Conservation (phyloP, 2,329 filamentous ascomycete genomes). For the Aureobasidium sp. region DNA sequence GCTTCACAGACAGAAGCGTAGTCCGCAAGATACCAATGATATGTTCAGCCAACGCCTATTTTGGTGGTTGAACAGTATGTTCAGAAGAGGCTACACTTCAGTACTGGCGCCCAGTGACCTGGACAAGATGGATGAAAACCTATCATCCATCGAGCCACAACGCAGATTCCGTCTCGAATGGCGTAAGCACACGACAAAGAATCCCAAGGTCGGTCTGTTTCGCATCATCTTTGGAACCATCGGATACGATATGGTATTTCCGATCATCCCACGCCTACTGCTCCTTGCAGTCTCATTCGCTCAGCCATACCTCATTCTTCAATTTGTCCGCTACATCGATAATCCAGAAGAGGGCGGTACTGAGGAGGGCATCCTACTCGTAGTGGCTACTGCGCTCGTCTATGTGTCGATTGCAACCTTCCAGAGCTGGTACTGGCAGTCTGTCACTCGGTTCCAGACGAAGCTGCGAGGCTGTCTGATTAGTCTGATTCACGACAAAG, state of each 20-base stretch:
- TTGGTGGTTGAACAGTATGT: slow-evolving; percentile 33
- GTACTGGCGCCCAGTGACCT: slow-evolving; percentile 25
- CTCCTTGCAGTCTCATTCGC: slow-evolving; percentile 21
- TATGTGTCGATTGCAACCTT: slow-evolving; percentile 23
- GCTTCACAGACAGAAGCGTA: slow-evolving; percentile 20
- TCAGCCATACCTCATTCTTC: slow-evolving; percentile 26
- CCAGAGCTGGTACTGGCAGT: slow-evolving; percentile 25
- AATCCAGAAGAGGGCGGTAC: slow-evolving; percentile 15
- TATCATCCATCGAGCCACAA: slow-evolving; percentile 21
- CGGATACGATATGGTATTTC: slow-evolving; percentile 22
- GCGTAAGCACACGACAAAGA: slow-evolving; percentile 19
- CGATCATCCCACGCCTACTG: slow-evolving; percentile 23
- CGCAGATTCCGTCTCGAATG: slow-evolving; percentile 21
- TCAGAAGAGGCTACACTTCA: slow-evolving; percentile 24
- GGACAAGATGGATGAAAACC: slow-evolving; percentile 24
- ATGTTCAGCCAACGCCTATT: slow-evolving; percentile 33
- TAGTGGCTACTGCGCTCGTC: slow-evolving; percentile 25
- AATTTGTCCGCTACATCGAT: slow-evolving; percentile 23
- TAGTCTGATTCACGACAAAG: slow-evolving; percentile 24
- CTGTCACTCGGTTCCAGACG: slow-evolving; percentile 22
- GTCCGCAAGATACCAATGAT: slow-evolving; percentile 33
- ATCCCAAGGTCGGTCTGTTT: slow-evolving; percentile 15
- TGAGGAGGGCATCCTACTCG: slow-evolving; percentile 25
- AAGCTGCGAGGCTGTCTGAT: slow-evolving; percentile 26
- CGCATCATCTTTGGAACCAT: slow-evolving; percentile 21